Conservation (phyloP, 345 rosid genomes). For the Eucalyptus globulus region DNA sequence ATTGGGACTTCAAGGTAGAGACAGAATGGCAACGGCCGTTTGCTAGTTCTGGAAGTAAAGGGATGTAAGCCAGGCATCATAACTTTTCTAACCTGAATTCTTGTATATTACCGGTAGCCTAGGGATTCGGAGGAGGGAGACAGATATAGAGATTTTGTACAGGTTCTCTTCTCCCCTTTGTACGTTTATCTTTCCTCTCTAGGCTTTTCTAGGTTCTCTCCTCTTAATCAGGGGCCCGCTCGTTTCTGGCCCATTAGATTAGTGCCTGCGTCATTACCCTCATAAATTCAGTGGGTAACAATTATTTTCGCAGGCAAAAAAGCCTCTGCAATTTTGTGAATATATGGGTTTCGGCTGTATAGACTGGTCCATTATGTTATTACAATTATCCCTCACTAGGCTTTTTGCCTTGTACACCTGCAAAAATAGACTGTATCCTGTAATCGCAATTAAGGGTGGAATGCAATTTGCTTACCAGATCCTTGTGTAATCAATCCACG, state of each 20-base stretch:
- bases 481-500: neutral
- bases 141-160: slow-evolving; percentile 58
- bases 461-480: neutral
- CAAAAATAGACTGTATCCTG: neutral
- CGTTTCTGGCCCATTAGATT: slow-evolving; percentile 27
- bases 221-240: slow-evolving; percentile 7
- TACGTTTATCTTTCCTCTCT: slow-evolving; percentile 8
- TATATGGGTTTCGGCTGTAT: slow-evolving; percentile 5
- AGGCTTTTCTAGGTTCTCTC: neutral
- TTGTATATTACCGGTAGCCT: slow-evolving; percentile 49
- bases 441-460: neutral
- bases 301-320: slow-evolving; percentile 29
- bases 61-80: neutral
- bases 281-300: slow-evolving; percentile 8
- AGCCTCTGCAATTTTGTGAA: slow-evolving; percentile 43
- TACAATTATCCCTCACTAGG: neutral
- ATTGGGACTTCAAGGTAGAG: slow-evolving; percentile 5
- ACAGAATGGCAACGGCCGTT: neutral
- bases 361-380: neutral
- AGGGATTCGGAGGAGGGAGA: slow-evolving; percentile 38
- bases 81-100: slow-evolving; percentile 7
- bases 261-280: slow-evolving; percentile 5
- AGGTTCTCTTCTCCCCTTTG: slow-evolving; percentile 13
- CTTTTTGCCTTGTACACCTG: neutral
- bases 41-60: neutral